phyloP scores from a whole-genome alignment of 1,284 basidiomycete genomes.

The Marasmius oreades region DNA sequence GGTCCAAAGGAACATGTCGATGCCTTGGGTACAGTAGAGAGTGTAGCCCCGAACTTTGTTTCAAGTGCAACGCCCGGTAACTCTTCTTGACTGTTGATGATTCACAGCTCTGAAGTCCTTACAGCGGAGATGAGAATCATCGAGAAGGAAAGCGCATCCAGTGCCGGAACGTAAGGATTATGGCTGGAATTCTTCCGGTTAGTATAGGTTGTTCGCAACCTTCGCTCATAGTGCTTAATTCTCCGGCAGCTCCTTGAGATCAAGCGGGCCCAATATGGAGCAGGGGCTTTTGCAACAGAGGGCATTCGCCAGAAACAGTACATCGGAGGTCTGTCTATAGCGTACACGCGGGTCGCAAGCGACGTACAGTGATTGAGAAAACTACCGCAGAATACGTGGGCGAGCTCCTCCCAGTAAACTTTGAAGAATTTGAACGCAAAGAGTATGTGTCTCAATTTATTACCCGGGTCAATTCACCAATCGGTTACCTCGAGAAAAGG shows the following conservation, averaged over 20 bases:
- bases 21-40: conserved; percentile 41
- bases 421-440: background rate
- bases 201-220: background rate
- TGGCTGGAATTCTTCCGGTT: background rate
- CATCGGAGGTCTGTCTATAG: background rate
- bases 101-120: background rate
- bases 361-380: background rate
- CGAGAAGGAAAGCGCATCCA: conserved; percentile 17
- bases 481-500: background rate
- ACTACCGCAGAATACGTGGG: background rate
- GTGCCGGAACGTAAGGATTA: background rate
- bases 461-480: background rate
- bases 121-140: too few relatives aligned
- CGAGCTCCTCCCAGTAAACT: background rate
- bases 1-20: conserved; percentile 34
- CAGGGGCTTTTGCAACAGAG: background rate
- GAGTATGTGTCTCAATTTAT: background rate
- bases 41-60: conserved; percentile 49
- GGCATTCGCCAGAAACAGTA: background rate
- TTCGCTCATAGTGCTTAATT: background rate
- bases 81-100: background rate
- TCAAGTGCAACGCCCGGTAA: conserved; percentile 25
- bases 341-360: background rate
- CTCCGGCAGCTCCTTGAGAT: background rate
- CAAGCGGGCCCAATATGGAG: background rate